These are phyloP conservation scores for Boletus barrowsii DNA, from an alignment of 768 basidiomycete species.

Conservation along the genomic window DNA sequence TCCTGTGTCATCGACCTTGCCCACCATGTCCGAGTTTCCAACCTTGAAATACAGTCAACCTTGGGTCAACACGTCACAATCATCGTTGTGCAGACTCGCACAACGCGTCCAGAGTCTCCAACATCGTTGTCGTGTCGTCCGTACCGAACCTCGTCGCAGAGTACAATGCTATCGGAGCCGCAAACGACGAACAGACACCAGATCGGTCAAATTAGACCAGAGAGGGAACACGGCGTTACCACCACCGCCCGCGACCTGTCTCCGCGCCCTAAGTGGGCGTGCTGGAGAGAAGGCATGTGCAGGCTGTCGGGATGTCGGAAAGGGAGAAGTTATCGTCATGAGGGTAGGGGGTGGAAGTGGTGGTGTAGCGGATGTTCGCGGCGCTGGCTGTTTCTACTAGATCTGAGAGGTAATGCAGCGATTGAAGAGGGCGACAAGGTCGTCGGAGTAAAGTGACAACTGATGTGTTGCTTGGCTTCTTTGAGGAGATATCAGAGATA, in stretches of 20 bases:
- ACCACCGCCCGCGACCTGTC: slow-evolving; percentile 6
- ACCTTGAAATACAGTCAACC: background rate
- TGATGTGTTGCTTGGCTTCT: background rate
- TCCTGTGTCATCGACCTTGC: background rate
- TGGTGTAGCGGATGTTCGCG: background rate
- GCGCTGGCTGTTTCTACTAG: background rate
- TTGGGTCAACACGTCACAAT: background rate
- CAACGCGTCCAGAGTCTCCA: background rate
- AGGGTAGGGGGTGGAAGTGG: background rate
- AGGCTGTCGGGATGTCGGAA: background rate
- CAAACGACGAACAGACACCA: background rate
- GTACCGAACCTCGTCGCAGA: slow-evolving; percentile 1
- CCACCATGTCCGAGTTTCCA: background rate
- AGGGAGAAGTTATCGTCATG: background rate
- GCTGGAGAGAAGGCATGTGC: slow-evolving; percentile 12
- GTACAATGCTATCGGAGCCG: background rate
- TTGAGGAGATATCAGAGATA: background rate
- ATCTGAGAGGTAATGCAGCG: background rate
- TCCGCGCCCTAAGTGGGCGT: slow-evolving; percentile 19
- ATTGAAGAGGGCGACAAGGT: background rate
- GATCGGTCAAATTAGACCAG: background rate
- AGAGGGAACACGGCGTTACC: background rate
- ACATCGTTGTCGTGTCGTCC: background rate
- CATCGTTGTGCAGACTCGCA: background rate
- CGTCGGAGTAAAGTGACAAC: background rate